phyloP scores from a whole-genome alignment of 306 rosid species.

The Malus domestica region DNA sequence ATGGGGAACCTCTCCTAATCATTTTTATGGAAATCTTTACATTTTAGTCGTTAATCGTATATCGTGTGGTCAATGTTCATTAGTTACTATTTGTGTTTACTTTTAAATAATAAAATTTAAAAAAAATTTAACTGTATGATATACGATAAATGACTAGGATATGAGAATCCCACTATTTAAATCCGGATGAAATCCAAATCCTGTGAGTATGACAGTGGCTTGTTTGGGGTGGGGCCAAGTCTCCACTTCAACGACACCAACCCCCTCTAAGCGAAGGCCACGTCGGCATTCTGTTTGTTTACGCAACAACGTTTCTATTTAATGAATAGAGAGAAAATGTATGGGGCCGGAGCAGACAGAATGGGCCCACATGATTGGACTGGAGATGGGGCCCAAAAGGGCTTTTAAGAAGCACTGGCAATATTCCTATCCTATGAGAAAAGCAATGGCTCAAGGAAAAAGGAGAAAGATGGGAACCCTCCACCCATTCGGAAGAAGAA shows the following conservation, averaged over 20 bases:
- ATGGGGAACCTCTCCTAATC: too few relatives aligned
- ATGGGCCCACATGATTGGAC: constrained; percentile 78
- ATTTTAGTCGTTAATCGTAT: too few relatives aligned
- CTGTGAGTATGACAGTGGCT: constrained; percentile 37
- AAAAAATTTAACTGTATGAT: too few relatives aligned
- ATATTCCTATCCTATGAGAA: constrained; percentile 76
- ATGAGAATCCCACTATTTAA: accelerated
- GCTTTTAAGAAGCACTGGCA: constrained; percentile 29
- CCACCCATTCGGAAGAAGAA: constrained; percentile 42
- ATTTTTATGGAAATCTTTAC: too few relatives aligned
- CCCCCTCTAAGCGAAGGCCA: constrained; percentile 51
- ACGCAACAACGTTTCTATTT: constrained; percentile 44
- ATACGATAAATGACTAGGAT: too few relatives aligned
- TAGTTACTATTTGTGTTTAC: too few relatives aligned
- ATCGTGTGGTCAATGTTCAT: too few relatives aligned
- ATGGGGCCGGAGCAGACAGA: constrained; percentile 43
- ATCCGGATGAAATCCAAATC: too few relatives aligned
- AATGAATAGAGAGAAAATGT: not conserved
- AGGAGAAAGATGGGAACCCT: constrained; percentile 47
- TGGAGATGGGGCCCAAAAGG: constrained; percentile 53
- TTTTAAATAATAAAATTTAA: too few relatives aligned
- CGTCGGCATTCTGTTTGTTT: constrained; percentile 55
- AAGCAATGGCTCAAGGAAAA: constrained; percentile 60
- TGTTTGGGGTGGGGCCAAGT: constrained; percentile 51
- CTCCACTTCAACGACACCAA: constrained; percentile 68